Conservation (phyloP, 352 stramenopile species). For the Thalassiosira livingstoniorum region DNA sequence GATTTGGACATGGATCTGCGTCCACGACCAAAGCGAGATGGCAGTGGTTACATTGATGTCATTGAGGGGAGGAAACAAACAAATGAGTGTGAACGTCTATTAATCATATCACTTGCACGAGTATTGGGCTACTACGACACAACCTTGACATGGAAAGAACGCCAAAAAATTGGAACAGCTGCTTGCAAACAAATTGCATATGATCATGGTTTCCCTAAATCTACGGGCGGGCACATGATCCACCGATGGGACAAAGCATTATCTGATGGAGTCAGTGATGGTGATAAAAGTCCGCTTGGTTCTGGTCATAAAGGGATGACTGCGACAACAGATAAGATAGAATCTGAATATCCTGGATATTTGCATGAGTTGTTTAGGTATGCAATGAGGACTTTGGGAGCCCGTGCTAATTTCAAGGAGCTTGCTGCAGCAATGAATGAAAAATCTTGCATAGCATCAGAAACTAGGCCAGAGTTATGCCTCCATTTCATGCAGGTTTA, state of each 20-base stretch:
- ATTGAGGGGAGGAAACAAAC: neutral
- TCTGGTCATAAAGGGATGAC: neutral
- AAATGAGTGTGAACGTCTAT: neutral
- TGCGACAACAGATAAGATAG: neutral
- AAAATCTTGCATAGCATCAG: too few relatives aligned
- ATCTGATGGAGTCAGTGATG: neutral
- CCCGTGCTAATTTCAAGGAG: too few relatives aligned
- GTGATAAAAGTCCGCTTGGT: neutral
- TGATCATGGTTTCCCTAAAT: neutral
- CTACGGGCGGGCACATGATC: neutral
- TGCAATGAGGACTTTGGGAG: neutral
- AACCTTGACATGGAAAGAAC: neutral
- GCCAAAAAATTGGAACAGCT: neutral
- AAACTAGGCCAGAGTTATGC: too few relatives aligned
- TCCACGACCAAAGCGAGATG: neutral
- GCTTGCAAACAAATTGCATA: slow-evolving; percentile 4
- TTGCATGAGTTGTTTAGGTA: neutral
- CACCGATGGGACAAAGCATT: neutral
- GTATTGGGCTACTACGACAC: neutral
- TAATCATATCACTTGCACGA: neutral
- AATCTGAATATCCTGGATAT: neutral
- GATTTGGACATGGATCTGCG: neutral
- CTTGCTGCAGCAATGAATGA: too few relatives aligned
- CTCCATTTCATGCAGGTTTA: too few relatives aligned
- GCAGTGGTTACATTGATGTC: neutral